Evolutionary conservation across 2,329 filamentous ascomycete genomes (phyloP), one percentile per base, ranked within the genome.

Genomic region (Aspergillaceae sp.): DNA sequence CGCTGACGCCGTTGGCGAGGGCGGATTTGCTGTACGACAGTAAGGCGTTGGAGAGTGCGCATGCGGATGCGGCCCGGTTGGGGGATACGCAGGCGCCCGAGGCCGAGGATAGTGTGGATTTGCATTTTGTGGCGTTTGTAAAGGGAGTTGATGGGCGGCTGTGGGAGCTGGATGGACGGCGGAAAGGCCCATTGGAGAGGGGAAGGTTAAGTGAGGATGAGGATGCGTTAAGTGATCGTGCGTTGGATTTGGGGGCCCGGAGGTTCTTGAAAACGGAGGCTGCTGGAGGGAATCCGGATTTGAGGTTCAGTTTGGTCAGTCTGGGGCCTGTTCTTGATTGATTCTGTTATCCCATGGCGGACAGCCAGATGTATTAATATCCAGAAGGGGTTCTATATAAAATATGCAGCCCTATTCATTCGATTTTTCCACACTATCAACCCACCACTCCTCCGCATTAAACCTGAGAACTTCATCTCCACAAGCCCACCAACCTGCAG

Each of bases 71-170:
- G 9, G 92, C 91, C 4, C 76, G 76, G 5, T 72, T 77, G 49
- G 91, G 91, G 11, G 87, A 91, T 62, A 94, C 89, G 1, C 64
- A 74, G 8, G 87, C 90, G 1, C 91, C 92, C 0, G 71, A 78
- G 45, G 87, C 88, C 6, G 77, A 82, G n/a, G 86, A 87, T 58
- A 79, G 84, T 55, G 76, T 95, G n/a, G 91, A 96, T 62, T 74
- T 96, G 57, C 92, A 98, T 72, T 97, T 94, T 64, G 91, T 97
- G 41, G 92, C 87, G 61, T 98, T 97, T 67, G 86, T 92, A 44
- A 92, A 90, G 72, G 78, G 76, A 2, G 69, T 69, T 43, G 81
- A 86, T 63, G 83, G 83, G 46, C 77, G 77, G 5, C 73, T 94
- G 37, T 94, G 86, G 81, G 88, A 94, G 69, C 66, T 94, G 58